These are phyloP conservation scores for Ophiostoma novo-ulmi DNA, from an alignment of 2,329 filamentous ascomycete genomes.

Conservation along the genomic window DNA sequence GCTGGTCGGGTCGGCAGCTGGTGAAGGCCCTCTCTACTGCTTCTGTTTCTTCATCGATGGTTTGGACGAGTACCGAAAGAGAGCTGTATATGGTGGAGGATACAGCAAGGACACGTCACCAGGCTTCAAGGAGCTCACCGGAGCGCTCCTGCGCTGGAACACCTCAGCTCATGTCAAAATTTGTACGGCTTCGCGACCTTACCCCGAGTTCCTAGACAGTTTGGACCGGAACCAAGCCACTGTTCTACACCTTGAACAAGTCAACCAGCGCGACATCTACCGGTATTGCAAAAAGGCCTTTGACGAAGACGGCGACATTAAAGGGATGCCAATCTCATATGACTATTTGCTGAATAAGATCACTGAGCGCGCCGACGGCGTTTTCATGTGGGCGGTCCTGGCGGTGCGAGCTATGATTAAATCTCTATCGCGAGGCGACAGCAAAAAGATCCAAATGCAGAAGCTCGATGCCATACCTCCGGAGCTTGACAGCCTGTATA, in stretches of 20 bases:
- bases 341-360: background rate
- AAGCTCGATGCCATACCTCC: background rate
- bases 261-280: conserved; percentile 1
- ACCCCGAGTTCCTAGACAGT: background rate
- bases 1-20: conserved; percentile 7
- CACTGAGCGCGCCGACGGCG: background rate
- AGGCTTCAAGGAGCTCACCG: background rate
- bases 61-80: background rate
- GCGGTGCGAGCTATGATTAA: background rate
- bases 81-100: background rate
- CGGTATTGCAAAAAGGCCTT: background rate
- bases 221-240: background rate
- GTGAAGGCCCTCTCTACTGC: conserved; percentile 21
- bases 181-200: background rate
- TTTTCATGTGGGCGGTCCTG: background rate
- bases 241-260: background rate
- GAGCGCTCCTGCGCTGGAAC: background rate
- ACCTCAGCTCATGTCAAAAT: background rate
- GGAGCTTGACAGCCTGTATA: background rate
- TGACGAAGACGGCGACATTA: background rate
- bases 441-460: background rate
- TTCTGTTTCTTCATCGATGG: conserved; percentile 18
- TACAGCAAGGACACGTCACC: background rate
- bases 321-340: background rate
- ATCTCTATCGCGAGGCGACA: background rate